Evolutionary conservation across 441 rosid genomes (phyloP).

Genomic region (Daphne laureola): DNA sequence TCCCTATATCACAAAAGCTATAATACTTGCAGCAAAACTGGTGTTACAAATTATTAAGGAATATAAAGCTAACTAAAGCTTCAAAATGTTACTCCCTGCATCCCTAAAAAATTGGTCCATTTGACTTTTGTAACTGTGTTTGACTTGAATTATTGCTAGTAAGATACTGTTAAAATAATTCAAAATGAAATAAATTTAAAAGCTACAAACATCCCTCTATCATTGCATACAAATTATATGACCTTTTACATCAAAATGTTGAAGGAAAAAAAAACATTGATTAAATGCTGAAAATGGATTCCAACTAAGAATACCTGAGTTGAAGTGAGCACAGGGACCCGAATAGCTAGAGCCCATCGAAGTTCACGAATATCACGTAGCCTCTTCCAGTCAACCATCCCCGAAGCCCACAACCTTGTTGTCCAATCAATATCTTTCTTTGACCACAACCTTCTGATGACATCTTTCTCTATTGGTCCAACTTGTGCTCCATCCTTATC

Average conservation of each 20-base stretch:
- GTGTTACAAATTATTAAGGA: background rate
- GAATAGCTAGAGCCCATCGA: slow-evolving; percentile 91
- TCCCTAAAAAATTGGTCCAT: too few relatives aligned
- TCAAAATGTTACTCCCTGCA: too few relatives aligned
- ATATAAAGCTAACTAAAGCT: background rate
- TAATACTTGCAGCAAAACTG: too few relatives aligned
- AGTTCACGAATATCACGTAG: slow-evolving; percentile 98
- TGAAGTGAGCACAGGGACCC: slow-evolving; percentile 94
- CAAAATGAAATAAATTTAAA: too few relatives aligned
- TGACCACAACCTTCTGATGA: slow-evolving; percentile 93
- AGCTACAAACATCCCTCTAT: too few relatives aligned
- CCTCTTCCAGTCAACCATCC: slow-evolving; percentile 96
- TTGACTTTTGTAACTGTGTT: too few relatives aligned
- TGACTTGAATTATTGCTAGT: too few relatives aligned
- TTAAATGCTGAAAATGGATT: background rate
- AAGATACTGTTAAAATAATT: too few relatives aligned
- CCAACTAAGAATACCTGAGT: slow-evolving; percentile 62
- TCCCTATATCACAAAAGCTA: too few relatives aligned
- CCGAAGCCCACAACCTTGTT: slow-evolving; percentile 92
- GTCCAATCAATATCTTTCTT: slow-evolving; percentile 91
- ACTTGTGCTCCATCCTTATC: slow-evolving; percentile 73
- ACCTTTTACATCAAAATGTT: too few relatives aligned
- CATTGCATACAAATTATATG: too few relatives aligned
- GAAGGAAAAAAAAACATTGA: too few relatives aligned
- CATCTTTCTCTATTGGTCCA: slow-evolving; percentile 98